Evolutionary conservation across 2,329 filamentous ascomycete species (phyloP).

Genomic region (Aspergillus neotritici): DNA sequence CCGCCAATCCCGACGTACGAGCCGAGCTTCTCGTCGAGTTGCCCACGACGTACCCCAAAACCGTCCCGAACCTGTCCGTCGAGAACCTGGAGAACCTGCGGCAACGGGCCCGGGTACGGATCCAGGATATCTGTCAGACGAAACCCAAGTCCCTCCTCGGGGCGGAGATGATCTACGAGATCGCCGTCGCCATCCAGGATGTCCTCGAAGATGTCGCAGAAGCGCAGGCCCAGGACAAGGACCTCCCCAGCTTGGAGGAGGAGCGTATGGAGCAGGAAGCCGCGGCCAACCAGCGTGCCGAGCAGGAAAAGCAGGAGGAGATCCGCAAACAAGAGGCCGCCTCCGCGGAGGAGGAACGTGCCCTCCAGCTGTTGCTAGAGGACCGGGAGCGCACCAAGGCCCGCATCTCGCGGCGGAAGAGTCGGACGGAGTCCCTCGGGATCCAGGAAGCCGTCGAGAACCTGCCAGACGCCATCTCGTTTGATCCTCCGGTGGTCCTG

Average conservation of each 20-base stretch:
- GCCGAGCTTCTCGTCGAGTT: conserved; percentile 72
- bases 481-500: conserved; percentile 46
- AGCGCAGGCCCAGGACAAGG: conserved; percentile 65
- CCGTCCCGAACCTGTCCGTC: conserved; percentile 65
- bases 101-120: conserved; percentile 64
- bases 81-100: conserved; percentile 61
- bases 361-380: conserved; percentile 34
- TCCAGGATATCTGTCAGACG: conserved; percentile 63
- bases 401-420: conserved; percentile 35
- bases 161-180: conserved; percentile 60
- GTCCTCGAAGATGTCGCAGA: conserved; percentile 81
- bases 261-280: conserved; percentile 81
- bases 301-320: conserved; percentile 48
- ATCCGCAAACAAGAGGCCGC: conserved; percentile 38
- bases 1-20: conserved; percentile 64
- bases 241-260: conserved; percentile 80
- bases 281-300: conserved; percentile 53
- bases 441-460: conserved; percentile 27
- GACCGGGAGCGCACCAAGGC: conserved; percentile 39
- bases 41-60: conserved; percentile 87
- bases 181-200: conserved; percentile 57
- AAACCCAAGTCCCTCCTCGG: conserved; percentile 61
- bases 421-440: conserved; percentile 29
- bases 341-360: conserved; percentile 37
- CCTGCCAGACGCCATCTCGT: conserved; percentile 34